Evolutionary conservation across 2,329 filamentous ascomycete species (phyloP).

Genomic region (Conoideocrella luteorostrata): DNA sequence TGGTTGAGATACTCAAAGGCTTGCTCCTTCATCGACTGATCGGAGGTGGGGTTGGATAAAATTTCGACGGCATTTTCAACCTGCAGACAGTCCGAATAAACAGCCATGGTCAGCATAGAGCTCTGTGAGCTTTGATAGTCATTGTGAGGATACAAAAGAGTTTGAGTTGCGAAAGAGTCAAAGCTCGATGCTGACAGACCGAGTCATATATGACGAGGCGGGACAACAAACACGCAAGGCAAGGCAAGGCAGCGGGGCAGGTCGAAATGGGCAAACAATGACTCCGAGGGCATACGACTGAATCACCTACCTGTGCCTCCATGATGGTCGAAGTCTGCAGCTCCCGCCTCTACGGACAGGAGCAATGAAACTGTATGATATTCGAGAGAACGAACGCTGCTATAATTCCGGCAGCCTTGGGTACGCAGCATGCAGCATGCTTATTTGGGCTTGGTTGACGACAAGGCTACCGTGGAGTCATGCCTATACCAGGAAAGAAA

Average conservation of each 20-base stretch:
- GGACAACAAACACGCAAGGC: background rate
- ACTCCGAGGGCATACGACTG: background rate
- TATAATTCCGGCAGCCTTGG: conserved; percentile 37
- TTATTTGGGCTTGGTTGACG: conserved; percentile 24
- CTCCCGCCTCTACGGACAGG: conserved; percentile 9
- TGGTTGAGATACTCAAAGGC: conserved; percentile 76
- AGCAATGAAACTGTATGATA: conserved; percentile 7
- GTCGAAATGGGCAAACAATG: too few relatives aligned
- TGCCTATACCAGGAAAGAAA: conserved; percentile 23
- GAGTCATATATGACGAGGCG: background rate
- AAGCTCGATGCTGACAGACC: background rate
- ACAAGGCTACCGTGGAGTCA: conserved; percentile 36
- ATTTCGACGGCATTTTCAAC: conserved; percentile 95
- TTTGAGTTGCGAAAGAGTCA: too few relatives aligned
- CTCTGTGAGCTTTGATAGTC: too few relatives aligned
- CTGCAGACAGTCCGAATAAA: conserved; percentile 37
- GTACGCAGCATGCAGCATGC: conserved; percentile 36
- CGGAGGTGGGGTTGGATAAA: conserved; percentile 74
- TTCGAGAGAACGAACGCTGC: conserved; percentile 27
- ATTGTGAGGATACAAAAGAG: too few relatives aligned
- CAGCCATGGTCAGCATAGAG: conserved; percentile 4
- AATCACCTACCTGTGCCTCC: conserved; percentile 40
- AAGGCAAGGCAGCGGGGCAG: background rate
- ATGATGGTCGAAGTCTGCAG: conserved; percentile 23
- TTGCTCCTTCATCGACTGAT: conserved; percentile 69